Conservation (phyloP, 164 flowering plant genomes). For the Cinnamomum chago region DNA sequence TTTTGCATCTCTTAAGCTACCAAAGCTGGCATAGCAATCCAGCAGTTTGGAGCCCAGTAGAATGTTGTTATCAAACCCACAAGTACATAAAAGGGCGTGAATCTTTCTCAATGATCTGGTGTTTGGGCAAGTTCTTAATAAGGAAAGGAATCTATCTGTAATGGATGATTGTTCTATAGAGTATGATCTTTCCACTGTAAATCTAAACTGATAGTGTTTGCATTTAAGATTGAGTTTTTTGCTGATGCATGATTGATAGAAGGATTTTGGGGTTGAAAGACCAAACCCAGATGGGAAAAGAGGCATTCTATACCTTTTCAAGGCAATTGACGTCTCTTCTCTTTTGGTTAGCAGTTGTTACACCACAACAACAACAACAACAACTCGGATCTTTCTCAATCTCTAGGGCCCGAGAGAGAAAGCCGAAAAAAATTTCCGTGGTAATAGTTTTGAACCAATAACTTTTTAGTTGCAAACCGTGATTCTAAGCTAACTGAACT, state of each 20-base stretch:
- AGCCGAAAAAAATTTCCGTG: too few species aligned
- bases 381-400: too few species aligned
- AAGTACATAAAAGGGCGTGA: conserved; percentile 29
- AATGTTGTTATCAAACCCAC: conserved; percentile 26
- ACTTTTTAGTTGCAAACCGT: too few species aligned
- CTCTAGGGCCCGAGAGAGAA: too few species aligned
- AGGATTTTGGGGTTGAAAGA: not conserved
- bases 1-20: conserved; percentile 31
- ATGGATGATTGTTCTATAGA: conserved; percentile 2
- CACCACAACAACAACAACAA: too few species aligned
- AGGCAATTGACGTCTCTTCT: too few species aligned
- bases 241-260: not conserved
- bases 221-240: not conserved
- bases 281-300: conserved; percentile 14
- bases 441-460: too few species aligned
- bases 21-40: conserved; percentile 32
- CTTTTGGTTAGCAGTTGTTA: too few species aligned
- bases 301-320: conserved; percentile 4
- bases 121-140: conserved; percentile 24
- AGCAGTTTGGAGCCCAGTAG: conserved; percentile 44
- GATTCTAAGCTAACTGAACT: too few species aligned
- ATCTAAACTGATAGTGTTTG: not conserved
- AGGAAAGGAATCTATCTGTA: conserved; percentile 20
- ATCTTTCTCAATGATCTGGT: conserved; percentile 28
- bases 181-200: not conserved